Conservation (phyloP, 2,329 filamentous ascomycete genomes). For the Chalaropsis ovoidea region DNA sequence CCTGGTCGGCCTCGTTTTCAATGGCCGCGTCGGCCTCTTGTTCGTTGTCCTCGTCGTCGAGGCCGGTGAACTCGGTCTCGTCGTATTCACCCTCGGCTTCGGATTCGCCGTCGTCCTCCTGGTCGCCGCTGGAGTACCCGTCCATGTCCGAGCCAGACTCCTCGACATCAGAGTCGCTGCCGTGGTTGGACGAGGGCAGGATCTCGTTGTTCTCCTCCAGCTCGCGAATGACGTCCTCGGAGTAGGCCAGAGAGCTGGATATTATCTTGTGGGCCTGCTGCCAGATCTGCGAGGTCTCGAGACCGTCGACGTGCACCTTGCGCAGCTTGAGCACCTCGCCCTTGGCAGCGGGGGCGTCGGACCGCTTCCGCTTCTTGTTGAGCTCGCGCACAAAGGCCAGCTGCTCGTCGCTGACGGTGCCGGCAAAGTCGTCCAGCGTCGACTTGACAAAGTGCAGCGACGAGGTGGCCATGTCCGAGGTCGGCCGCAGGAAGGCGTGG, state of each 20-base stretch:
- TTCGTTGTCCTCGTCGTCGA: conserved; percentile 32
- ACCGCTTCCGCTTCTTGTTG: conserved; percentile 68
- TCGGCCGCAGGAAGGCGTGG: conserved; percentile 68
- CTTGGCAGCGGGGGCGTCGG: conserved; percentile 38
- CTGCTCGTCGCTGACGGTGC: conserved; percentile 63
- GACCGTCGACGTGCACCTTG: conserved; percentile 76
- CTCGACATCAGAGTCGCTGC: conserved; percentile 31
- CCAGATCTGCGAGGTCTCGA: conserved; percentile 83
- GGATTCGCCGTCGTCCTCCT: conserved; percentile 35
- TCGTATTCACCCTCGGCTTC: conserved; percentile 27
- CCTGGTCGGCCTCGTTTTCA: conserved; percentile 17
- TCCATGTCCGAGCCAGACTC: conserved; percentile 31
- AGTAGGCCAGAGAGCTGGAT: conserved; percentile 43
- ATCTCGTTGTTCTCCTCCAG: conserved; percentile 44
- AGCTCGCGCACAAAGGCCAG: conserved; percentile 54
- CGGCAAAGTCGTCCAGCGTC: conserved; percentile 68
- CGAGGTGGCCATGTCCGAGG: conserved; percentile 53
- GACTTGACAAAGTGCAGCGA: conserved; percentile 68
- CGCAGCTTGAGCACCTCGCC: conserved; percentile 59
- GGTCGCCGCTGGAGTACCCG: conserved; percentile 31
- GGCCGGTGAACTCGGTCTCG: conserved; percentile 26
- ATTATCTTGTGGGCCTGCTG: conserved; percentile 84
- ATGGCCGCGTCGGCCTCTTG: conserved; percentile 32
- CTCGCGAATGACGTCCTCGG: conserved; percentile 39
- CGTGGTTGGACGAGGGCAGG: conserved; percentile 24